Conservation (phyloP, 75 land plant species). For the Sequoia sempervirens region DNA sequence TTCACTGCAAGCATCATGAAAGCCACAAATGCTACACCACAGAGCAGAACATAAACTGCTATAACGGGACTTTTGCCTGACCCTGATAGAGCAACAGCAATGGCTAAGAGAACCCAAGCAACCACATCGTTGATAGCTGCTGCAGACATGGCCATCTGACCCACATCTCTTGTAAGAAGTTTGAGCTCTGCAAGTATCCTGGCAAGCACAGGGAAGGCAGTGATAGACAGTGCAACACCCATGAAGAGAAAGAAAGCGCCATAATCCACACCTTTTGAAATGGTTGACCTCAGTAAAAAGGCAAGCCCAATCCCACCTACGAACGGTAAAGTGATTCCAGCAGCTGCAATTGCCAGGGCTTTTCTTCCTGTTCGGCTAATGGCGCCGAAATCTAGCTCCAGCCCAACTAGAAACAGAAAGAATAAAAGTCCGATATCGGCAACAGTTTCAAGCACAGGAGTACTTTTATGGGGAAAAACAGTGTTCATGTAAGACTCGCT, state of each 20-base stretch:
- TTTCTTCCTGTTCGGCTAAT: conserved; percentile 55
- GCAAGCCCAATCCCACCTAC: conserved; percentile 61
- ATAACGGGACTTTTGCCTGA: conserved; percentile 42
- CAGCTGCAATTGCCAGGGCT: conserved; percentile 52
- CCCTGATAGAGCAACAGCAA: conserved; percentile 82
- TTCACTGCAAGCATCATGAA: conserved; percentile 28
- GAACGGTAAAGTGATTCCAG: conserved; percentile 68
- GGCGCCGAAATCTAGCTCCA: conserved; percentile 58
- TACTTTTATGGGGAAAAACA: conserved; percentile 53
- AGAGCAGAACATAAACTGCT: conserved; percentile 62
- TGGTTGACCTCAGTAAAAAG: conserved; percentile 42
- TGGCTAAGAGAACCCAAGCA: conserved; percentile 67
- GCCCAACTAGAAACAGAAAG: conserved; percentile 80
- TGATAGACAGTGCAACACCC: conserved; percentile 89
- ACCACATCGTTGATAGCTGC: too few relatives aligned
- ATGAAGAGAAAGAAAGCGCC: conserved; percentile 72
- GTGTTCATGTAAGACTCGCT: conserved; percentile 32
- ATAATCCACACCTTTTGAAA: conserved; percentile 33
- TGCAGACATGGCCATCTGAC: too few relatives aligned
- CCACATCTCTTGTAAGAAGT: conserved; percentile 69
- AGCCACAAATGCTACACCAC: conserved; percentile 49
- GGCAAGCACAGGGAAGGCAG: conserved; percentile 88
- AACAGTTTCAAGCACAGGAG: conserved; percentile 62
- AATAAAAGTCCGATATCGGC: conserved; percentile 78
- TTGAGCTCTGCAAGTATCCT: conserved; percentile 85